phyloP scores from a whole-genome alignment of 1,139 yeast genomes.

The Sugiyamaella sp. region DNA sequence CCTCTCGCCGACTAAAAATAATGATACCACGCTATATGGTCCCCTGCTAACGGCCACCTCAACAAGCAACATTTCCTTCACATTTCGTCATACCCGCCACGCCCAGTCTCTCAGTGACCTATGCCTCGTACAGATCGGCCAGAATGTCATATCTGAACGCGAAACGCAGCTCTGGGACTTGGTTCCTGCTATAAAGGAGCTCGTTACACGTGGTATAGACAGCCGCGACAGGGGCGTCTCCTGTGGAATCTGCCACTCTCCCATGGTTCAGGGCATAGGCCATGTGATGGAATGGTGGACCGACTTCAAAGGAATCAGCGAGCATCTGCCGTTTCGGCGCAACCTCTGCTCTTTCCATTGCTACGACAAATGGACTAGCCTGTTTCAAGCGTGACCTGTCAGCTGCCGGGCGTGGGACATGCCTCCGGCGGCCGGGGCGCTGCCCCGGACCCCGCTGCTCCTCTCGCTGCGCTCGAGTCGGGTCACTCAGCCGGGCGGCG shows the following conservation, averaged over 20 bases:
- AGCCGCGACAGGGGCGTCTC: conserved; percentile 48
- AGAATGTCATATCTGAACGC: conserved; percentile 21
- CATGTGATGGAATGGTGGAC: conserved; percentile 68
- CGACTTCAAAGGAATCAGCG: conserved; percentile 27
- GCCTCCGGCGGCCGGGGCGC: conserved; percentile 17
- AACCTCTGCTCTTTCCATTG: conserved; percentile 33
- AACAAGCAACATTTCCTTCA: conserved; percentile 2
- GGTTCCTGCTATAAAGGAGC: conserved; percentile 22
- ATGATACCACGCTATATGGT: background rate
- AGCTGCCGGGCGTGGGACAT: too few species aligned
- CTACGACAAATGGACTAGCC: conserved; percentile 27
- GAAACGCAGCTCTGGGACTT: conserved; percentile 26
- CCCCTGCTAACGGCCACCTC: conserved; percentile 2
- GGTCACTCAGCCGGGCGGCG: too few species aligned
- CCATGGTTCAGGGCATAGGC: conserved; percentile 55
- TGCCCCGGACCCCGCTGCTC: conserved; percentile 7
- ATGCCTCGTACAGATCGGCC: conserved; percentile 21
- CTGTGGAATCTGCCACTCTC: conserved; percentile 53
- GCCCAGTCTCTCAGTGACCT: conserved; percentile 10
- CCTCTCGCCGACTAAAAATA: background rate
- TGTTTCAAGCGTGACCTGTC: background rate
- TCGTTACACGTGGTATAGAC: conserved; percentile 31
- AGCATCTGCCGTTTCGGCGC: conserved; percentile 27
- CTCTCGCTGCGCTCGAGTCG: too few species aligned
- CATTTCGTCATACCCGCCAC: background rate